Evolutionary conservation across 2,329 filamentous ascomycete species (phyloP), one percentile per base, ranked within the genome.

Genomic region (Sporothrix brasiliensis): DNA sequence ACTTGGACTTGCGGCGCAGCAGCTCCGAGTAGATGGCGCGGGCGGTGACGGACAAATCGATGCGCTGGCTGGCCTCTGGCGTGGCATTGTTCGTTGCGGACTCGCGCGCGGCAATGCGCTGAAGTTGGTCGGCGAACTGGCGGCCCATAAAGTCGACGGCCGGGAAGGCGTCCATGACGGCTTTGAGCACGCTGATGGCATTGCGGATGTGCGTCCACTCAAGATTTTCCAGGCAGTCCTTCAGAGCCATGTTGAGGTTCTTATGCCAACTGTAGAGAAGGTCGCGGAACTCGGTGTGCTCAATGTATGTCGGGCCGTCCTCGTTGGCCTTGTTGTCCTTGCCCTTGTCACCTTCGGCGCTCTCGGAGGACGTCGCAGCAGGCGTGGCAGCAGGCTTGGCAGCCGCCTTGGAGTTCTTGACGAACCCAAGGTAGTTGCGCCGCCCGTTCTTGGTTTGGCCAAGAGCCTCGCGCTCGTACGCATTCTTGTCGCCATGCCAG

Each of bases 201-300:
- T 99, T 99, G 69, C 94, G 90, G 77, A 98, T 97, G 79, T 97
- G 94, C 91, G 97, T 97, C 87, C 95, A 99, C 80, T 98, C 94
- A 44, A 88, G 89, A 39, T 91, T 90, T 21, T 88, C 88, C 61
- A 99, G 85, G 78, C 94, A 97, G 50, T 87, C 86, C 78, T 93
- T 94, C 69, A 99, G 83, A 2, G 94, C 92, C 66, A 83, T 87
- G 75, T 91, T 91, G 56, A 99, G 82, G 73, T 91, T 89, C 75
- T 91, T 89, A 79, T 99, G 96, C 93, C 94, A 98, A 75, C 92
- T 91, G 83, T 91, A 95, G 44, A 97, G 84, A 68, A 96, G 82
- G 75, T 92, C 90, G 66, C 93, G 90, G 82, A 96, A 99, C 69
- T 93, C 89, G 74, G 94, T 92, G 78, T 93, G 95, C 70, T 93